These are phyloP conservation scores for Umbilicus rupestris DNA, from an alignment of 164 flowering plant species.

Conservation along the genomic window DNA sequence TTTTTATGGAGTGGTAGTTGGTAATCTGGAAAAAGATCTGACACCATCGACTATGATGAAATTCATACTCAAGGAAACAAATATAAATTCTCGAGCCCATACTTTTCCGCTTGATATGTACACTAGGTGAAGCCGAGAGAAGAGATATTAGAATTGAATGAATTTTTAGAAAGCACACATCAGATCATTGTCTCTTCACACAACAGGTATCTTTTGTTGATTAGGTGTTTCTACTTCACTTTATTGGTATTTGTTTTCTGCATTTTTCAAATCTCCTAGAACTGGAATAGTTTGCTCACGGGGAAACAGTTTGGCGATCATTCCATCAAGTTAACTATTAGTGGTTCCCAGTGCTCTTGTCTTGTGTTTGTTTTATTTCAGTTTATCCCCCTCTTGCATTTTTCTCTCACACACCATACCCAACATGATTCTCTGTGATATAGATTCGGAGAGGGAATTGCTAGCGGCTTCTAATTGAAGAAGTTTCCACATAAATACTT, in stretches of 20 bases:
- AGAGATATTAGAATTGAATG: not conserved
- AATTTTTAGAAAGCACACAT: not conserved
- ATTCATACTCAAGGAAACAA: slow-evolving; percentile 3
- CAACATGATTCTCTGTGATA: too few species aligned
- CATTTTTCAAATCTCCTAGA: not conserved
- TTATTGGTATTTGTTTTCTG: not conserved
- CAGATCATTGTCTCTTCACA: slow-evolving; percentile 7
- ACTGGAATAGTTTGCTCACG: not conserved
- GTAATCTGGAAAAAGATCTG: not conserved
- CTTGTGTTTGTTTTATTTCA: too few species aligned
- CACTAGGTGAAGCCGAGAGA: not conserved
- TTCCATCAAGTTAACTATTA: too few species aligned
- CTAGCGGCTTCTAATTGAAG: too few species aligned
- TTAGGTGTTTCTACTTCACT: not conserved
- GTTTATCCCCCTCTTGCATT: too few species aligned
- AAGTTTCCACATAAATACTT: not conserved
- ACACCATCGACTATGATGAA: not conserved
- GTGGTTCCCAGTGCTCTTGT: too few species aligned
- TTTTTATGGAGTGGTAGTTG: not conserved
- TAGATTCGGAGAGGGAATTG: too few species aligned
- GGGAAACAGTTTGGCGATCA: too few species aligned
- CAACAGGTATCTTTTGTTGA: not conserved
- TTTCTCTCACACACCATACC: too few species aligned
- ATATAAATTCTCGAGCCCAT: not conserved
- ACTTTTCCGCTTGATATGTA: slow-evolving; percentile 1